phyloP scores from a whole-genome alignment of 1,139 yeast species.

The Sugiyamaella grinbergsii region DNA sequence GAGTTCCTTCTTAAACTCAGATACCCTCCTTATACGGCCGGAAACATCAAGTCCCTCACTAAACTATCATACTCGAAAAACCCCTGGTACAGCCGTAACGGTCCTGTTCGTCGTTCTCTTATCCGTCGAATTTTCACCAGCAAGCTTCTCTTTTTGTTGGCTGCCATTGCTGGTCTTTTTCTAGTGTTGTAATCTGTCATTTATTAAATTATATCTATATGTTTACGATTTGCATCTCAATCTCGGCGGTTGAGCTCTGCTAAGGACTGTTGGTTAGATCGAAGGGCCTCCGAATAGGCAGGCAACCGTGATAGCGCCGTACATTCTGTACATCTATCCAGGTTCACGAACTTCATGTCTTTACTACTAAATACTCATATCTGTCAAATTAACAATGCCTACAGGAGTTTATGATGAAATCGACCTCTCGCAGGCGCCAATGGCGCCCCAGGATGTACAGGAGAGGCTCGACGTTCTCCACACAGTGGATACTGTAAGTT shows the following conservation, averaged over 20 bases:
- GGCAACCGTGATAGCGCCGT: background rate
- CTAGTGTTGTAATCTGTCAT: conserved; percentile 8
- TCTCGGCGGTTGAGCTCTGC: conserved; percentile 1
- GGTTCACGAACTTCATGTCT: conserved; percentile 6
- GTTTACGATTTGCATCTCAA: background rate
- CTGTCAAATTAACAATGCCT: conserved; percentile 6
- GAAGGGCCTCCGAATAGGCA: too few relatives aligned
- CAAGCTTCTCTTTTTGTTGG: conserved; percentile 18
- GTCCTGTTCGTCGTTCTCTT: conserved; percentile 30
- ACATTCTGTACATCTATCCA: background rate
- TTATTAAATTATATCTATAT: background rate
- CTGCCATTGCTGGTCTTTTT: conserved; percentile 20
- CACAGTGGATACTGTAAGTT: conserved; percentile 42
- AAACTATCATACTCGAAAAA: conserved; percentile 21
- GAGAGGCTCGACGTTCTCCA: conserved; percentile 45
- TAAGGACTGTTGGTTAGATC: background rate
- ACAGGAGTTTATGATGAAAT: conserved; percentile 29
- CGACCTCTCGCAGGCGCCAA: conserved; percentile 35
- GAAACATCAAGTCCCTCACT: conserved; percentile 40
- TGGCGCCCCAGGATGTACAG: conserved; percentile 42
- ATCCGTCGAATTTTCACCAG: conserved; percentile 24
- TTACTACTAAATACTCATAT: background rate
- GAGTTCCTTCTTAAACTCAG: conserved; percentile 61
- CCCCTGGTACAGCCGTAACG: conserved; percentile 33
- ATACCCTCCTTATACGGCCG: conserved; percentile 63